Percentiles rank a stretch among this genome's conserved stretches.
Conservation (phyloP, 225 moss, liverwort and hornwort species). For the Marchantia paleacea region DNA sequence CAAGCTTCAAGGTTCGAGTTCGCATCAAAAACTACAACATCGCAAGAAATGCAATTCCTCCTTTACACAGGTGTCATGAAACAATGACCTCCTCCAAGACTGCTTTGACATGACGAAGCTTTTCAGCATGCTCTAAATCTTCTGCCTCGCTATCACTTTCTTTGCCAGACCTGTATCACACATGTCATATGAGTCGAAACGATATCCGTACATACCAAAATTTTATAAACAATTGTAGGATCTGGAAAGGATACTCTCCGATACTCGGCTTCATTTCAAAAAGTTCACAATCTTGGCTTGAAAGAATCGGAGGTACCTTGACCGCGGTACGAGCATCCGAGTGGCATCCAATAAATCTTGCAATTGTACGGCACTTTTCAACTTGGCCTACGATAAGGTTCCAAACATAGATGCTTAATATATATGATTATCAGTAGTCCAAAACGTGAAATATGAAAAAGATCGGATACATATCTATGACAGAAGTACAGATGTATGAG, state of each 20-base stretch:
- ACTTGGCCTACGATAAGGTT: constrained; percentile 55
- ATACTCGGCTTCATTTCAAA: neutral
- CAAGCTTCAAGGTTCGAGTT: no score
- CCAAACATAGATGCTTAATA: neutral
- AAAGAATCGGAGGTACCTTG: constrained; percentile 48
- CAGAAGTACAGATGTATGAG: no score
- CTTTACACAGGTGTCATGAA: neutral
- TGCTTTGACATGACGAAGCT: constrained; percentile 97
- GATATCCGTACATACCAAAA: neutral
- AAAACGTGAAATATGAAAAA: no score
- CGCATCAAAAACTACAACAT: neutral
- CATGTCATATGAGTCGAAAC: neutral
- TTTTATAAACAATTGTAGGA: neutral
- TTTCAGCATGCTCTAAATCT: constrained; percentile 93
- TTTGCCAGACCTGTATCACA: constrained; percentile 69
- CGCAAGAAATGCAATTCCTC: neutral
- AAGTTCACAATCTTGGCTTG: neutral
- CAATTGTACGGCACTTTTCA: constrained; percentile 97
- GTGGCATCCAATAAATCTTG: constrained; percentile 98
- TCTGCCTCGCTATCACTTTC: constrained; percentile 99
- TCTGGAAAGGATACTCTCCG: neutral
- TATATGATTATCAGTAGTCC: neutral
- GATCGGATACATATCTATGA: no score
- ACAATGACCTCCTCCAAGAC: constrained; percentile 85
- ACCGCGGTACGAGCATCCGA: constrained; percentile 85